Conservation (phyloP, 1,284 basidiomycete genomes). For the Phylloporus gajari region DNA sequence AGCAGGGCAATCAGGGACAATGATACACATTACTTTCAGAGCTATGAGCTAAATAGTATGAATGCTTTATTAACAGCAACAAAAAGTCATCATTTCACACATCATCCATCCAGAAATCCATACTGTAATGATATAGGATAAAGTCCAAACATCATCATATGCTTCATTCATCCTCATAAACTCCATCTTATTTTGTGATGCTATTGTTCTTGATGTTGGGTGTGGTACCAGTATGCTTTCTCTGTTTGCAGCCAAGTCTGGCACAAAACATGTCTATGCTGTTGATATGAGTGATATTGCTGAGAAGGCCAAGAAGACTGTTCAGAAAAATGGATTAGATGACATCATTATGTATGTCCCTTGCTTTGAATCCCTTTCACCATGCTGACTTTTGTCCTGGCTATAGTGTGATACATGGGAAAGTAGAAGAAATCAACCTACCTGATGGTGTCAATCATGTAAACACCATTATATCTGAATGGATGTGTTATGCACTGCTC, state of each 20-base stretch:
- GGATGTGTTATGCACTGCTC: slow-evolving; percentile 95
- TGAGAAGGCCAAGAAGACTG: slow-evolving; percentile 83
- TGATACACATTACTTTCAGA: slow-evolving; percentile 94
- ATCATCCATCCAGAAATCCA: slow-evolving; percentile 68
- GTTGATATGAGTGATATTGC: slow-evolving; percentile 93
- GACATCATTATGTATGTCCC: slow-evolving; percentile 75
- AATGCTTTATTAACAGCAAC: slow-evolving; percentile 8
- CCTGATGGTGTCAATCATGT: slow-evolving; percentile 80
- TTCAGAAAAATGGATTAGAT: slow-evolving; percentile 82
- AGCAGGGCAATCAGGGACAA: slow-evolving; percentile 67
- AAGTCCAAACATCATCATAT: slow-evolving; percentile 93
- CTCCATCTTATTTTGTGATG: slow-evolving; percentile 84
- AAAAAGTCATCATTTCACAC: too few species aligned
- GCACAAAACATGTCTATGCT: slow-evolving; percentile 92
- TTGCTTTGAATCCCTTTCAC: not conserved
- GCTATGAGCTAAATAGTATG: slow-evolving; percentile 91
- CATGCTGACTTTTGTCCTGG: slow-evolving; percentile 3
- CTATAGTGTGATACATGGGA: slow-evolving; percentile 81
- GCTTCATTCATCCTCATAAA: slow-evolving; percentile 92
- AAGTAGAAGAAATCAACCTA: slow-evolving; percentile 85
- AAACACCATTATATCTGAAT: slow-evolving; percentile 95
- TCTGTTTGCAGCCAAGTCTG: slow-evolving; percentile 90
- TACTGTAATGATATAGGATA: slow-evolving; percentile 85
- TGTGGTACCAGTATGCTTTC: slow-evolving; percentile 95
- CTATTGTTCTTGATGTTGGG: slow-evolving; percentile 93